These are phyloP conservation scores for Schwanniomyces sp. DNA, from an alignment of 805 yeast genomes.

Conservation along the genomic window DNA sequence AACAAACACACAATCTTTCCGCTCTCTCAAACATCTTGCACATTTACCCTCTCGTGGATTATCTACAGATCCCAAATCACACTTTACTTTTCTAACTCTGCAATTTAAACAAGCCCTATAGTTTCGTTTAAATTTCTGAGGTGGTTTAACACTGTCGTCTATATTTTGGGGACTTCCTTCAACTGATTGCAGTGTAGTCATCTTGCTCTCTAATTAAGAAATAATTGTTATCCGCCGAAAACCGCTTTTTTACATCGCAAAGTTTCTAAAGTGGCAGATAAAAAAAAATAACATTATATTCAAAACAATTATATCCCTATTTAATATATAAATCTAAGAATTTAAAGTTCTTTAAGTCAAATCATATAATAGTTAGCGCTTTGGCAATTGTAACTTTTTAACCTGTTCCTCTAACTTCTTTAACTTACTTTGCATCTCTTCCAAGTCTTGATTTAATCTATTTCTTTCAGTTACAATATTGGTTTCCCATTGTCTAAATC, in stretches of 20 bases:
- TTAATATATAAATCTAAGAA: not conserved
- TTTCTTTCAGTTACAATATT: slow-evolving; percentile 94
- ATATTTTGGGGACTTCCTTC: not conserved
- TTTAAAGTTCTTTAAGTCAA: no score
- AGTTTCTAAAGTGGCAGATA: not conserved
- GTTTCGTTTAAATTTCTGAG: slow-evolving; percentile 52
- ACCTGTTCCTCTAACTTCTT: slow-evolving; percentile 76
- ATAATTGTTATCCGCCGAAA: slow-evolving; percentile 1
- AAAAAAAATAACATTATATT: not conserved
- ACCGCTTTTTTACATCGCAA: not conserved
- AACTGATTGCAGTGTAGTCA: not conserved
- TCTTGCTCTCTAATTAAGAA: not conserved
- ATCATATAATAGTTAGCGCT: slow-evolving; percentile 16
- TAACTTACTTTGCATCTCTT: slow-evolving; percentile 78
- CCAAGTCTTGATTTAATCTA: slow-evolving; percentile 89
- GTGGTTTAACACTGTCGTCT: not conserved
- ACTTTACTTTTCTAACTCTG: slow-evolving; percentile 77
- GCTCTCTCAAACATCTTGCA: slow-evolving; percentile 78
- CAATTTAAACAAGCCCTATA: slow-evolving; percentile 87
- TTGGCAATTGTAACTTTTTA: slow-evolving; percentile 49
- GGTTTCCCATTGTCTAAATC: slow-evolving; percentile 98
- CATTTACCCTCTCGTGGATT: slow-evolving; percentile 81
- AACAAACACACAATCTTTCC: slow-evolving; percentile 74
- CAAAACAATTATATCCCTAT: not conserved
- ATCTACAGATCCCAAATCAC: slow-evolving; percentile 79